Base-by-base conservation (phyloP, 2,329 filamentous ascomycete genomes). In the Spiromastix sp. region DNA sequence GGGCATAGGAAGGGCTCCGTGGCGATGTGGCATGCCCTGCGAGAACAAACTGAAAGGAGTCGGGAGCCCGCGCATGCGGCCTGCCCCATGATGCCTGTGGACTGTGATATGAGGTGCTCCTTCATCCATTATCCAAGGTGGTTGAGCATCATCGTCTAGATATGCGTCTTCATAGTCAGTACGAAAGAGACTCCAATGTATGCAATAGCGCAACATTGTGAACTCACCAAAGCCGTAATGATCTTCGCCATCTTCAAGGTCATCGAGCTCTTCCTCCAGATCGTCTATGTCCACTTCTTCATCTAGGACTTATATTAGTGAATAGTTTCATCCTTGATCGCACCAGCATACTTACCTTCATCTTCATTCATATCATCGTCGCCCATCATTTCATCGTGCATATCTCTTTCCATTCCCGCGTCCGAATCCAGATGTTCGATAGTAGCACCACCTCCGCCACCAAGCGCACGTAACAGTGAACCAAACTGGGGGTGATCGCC, bases 11-110 rank as follows among this genome's bases (percentile, higher is more conserved):
- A 60, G 49, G 20, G 56, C 55, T 13, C 53, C 58, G 37, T 54
- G 49, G 39, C 71, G 67, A 46, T 75, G 72, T 26, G 72, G 69
- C 43, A 70, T 66, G 22, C 71, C 66, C 34, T 66, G 67, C 41
- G 72, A 68, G 48, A 80, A 74, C 46, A 78, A 66, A 43, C 77
- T 78, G 52, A 82, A 79, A 10, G 77, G 72, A 43, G 71, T 72
- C 49, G 69, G 55, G 31, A 61, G 60, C 40, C 69, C 68, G 39
- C 70, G 71, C 46, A 77, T 70, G 27, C 77, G 72, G 35, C 72
- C 56, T 30, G 69, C 65, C 55, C 58, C 6, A 11, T 28, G 27
- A 11, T 30, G 34, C 6, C 27, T 25, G n/a, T 27, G 22, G 16
- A 21, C 17, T 11, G 20, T 26, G 16, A 30, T 24, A 8, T 25